A percentile compares a stretch with the other conserved stretches of the same genome.
phyloP scores from a whole-genome alignment of 257 asterid genomes.

The Nicotiana benthamiana region DNA sequence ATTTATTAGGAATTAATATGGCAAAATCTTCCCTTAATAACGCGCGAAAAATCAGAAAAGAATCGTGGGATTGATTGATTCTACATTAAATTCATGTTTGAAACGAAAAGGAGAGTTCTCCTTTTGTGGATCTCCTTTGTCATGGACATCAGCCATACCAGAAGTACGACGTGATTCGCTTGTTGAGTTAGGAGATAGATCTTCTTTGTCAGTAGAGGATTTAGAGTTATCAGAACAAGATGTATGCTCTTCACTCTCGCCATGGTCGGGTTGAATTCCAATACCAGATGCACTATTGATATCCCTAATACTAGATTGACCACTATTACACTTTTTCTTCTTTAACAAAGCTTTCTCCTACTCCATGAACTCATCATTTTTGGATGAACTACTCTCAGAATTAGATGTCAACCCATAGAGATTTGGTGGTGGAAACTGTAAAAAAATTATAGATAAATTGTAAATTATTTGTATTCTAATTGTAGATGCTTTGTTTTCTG shows the following conservation, averaged over 20 bases:
- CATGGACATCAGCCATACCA: conserved; percentile 8
- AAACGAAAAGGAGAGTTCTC: too few species aligned
- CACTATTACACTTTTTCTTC: conserved; percentile 36
- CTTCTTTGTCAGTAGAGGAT: conserved; percentile 18
- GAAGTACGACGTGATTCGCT: conserved; percentile 11
- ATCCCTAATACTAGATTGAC: conserved; percentile 26
- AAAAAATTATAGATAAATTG: too few species aligned
- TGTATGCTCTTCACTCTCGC: conserved; percentile 14
- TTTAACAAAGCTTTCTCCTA: conserved; percentile 75
- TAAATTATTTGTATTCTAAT: too few species aligned
- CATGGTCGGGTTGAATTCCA: conserved; percentile 16
- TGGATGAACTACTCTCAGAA: conserved; percentile 41
- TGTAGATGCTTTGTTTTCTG: too few species aligned
- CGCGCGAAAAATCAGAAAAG: too few species aligned
- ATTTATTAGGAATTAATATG: too few species aligned
- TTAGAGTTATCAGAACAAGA: conserved; percentile 14
- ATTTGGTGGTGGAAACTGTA: too few species aligned
- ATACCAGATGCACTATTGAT: conserved; percentile 20
- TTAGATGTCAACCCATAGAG: conserved; percentile 42
- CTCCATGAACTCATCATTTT: conserved; percentile 56
- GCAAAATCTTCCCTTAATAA: too few species aligned
- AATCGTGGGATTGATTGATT: too few species aligned
- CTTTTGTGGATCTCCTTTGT: conserved; percentile 8
- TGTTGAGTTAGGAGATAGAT: conserved; percentile 9
- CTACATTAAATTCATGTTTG: too few species aligned